These are phyloP conservation scores for Viola odorata DNA, from an alignment of 345 rosid species.

Conservation along the genomic window DNA sequence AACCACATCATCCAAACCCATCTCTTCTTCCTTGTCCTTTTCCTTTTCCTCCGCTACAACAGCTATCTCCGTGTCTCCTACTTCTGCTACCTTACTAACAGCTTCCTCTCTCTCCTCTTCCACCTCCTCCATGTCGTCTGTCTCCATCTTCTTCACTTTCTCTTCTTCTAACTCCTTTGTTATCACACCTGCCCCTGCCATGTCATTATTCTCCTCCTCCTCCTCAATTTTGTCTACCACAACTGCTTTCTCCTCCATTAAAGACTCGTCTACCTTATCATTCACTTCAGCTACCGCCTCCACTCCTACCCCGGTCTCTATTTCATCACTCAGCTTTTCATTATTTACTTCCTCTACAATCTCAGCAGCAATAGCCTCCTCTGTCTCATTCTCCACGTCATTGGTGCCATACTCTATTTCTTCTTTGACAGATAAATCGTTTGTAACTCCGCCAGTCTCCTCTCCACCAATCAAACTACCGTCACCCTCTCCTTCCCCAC, in stretches of 20 bases:
- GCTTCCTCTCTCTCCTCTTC: not conserved
- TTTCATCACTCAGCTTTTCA: not conserved
- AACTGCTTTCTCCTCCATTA: not conserved
- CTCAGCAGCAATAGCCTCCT: not conserved
- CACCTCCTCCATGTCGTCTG: not conserved
- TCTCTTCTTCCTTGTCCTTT: not conserved
- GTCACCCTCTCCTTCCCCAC: conserved; percentile 2
- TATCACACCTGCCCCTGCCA: conserved; percentile 16
- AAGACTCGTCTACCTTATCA: too few species aligned
- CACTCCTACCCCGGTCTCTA: conserved; percentile 11
- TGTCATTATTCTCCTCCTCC: conserved; percentile 10
- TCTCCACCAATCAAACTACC: conserved; percentile 7
- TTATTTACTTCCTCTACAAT: conserved; percentile 14
- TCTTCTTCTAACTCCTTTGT: not conserved
- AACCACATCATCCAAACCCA: not conserved
- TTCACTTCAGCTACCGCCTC: conserved; percentile 7
- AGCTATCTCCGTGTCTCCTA: not conserved
- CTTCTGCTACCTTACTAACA: conserved; percentile 9
- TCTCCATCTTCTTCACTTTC: conserved; percentile 9
- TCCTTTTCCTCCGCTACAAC: conserved; percentile 5
- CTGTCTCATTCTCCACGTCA: not conserved
- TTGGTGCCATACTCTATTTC: not conserved
- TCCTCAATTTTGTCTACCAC: conserved; percentile 7
- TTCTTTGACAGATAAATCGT: conserved; percentile 4
- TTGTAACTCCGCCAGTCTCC: conserved; percentile 2